A percentile compares a stretch with the other conserved stretches of the same genome.
Evolutionary conservation across 768 basidiomycete genomes (phyloP).

Genomic region (Mrakia frigida): DNA sequence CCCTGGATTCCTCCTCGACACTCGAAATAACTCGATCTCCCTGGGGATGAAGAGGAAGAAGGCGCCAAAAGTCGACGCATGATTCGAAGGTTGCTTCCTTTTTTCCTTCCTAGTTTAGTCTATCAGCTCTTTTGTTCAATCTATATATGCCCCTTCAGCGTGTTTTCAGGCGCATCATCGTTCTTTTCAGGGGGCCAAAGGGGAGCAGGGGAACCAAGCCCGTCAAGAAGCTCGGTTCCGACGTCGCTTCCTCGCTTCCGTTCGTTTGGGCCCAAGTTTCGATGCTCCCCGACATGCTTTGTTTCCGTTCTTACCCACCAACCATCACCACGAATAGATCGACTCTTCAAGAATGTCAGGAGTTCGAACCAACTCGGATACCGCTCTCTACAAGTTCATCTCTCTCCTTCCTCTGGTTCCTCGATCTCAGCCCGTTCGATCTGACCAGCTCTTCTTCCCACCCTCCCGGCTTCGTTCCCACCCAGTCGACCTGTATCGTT

Average conservation of each 20-base stretch:
- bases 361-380: neutral
- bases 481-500: constrained; percentile 32
- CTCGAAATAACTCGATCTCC: neutral
- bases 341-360: neutral
- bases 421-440: neutral
- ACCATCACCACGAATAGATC: neutral
- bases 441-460: neutral
- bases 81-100: neutral
- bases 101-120: neutral
- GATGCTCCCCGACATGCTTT: no score
- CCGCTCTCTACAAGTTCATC: neutral
- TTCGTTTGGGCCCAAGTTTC: no score
- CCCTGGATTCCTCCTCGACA: constrained; percentile 10
- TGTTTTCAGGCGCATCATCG: neutral
- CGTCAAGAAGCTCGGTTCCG: neutral
- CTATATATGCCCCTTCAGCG: neutral
- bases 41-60: constrained; percentile 3
- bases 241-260: neutral
- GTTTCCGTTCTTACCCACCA: neutral
- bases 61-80: constrained; percentile 36
- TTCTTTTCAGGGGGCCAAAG: neutral
- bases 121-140: neutral
- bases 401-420: neutral
- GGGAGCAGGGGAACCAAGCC: neutral
- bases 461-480: constrained; percentile 32